Conservation (phyloP, 2,329 filamentous ascomycete genomes). For the Didymella keratinophila region DNA sequence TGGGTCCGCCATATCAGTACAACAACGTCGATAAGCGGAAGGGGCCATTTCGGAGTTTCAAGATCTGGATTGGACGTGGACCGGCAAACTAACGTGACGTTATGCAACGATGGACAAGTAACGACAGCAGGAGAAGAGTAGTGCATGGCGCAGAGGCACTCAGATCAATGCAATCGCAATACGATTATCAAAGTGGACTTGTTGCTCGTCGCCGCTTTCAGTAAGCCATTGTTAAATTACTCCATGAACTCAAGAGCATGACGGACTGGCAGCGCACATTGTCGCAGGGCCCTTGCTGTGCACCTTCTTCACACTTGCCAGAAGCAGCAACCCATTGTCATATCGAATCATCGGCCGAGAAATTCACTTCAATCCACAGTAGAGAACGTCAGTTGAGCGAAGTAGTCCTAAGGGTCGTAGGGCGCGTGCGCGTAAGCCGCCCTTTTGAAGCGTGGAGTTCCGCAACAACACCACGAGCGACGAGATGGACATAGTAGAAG, state of each 20-base stretch:
- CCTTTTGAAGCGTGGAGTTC: neutral
- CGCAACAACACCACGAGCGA: neutral
- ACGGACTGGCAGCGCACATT: neutral
- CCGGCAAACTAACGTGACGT: slow-evolving; percentile 37
- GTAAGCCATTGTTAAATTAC: neutral
- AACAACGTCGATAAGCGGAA: slow-evolving; percentile 49
- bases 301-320: neutral
- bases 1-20: slow-evolving; percentile 50
- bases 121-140: neutral
- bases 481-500: neutral
- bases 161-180: neutral
- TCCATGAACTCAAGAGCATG: neutral
- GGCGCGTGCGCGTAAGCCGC: slow-evolving; percentile 3
- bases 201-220: neutral
- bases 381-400: neutral
- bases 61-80: slow-evolving; percentile 48
- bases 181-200: neutral
- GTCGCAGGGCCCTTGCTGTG: neutral
- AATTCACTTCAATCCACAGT: neutral
- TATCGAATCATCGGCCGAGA: neutral
- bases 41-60: slow-evolving; percentile 50
- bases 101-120: neutral
- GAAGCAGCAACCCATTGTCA: neutral
- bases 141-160: neutral
- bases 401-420: neutral